These are phyloP conservation scores for Acanthamoeba divionensis DNA, from an alignment of 208 protist genomes.

Conservation along the genomic window DNA sequence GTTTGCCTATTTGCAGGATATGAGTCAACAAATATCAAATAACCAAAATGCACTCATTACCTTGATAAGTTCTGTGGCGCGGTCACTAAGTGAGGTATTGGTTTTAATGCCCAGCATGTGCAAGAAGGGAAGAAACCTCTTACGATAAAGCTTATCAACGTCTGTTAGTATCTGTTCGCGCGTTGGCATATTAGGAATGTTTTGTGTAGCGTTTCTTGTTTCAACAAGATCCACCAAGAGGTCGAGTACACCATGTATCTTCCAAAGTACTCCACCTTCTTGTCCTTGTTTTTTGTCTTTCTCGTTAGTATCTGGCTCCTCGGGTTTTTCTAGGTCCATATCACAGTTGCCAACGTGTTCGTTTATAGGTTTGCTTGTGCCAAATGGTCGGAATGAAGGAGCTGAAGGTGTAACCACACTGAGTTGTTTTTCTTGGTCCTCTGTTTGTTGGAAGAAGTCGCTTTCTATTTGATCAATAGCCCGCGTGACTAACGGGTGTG, in stretches of 20 bases:
- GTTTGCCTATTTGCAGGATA: no score
- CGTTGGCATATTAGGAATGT: neutral
- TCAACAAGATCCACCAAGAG: conserved; percentile 19
- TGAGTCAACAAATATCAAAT: no score
- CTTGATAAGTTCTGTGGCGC: no score
- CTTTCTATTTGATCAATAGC: neutral
- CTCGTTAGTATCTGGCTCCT: no score
- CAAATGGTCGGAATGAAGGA: neutral
- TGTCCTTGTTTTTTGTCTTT: no score
- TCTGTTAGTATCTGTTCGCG: neutral
- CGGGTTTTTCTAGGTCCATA: no score
- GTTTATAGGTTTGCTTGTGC: no score
- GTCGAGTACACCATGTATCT: neutral
- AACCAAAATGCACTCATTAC: no score
- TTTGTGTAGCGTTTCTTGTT: neutral
- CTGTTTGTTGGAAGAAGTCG: neutral
- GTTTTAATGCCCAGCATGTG: conserved; percentile 42
- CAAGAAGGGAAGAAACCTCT: conserved; percentile 23
- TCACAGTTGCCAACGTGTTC: no score
- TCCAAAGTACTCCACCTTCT: neutral
- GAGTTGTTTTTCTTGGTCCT: neutral
- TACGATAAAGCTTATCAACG: conserved; percentile 4
- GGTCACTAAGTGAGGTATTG: no score
- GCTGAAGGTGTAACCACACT: neutral
- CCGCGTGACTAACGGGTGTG: neutral